A percentile compares a stretch with the other conserved stretches of the same genome.
Conservation (phyloP, 78 protist species). For the slime mould (Dictyostelium discoideum) region DNA sequence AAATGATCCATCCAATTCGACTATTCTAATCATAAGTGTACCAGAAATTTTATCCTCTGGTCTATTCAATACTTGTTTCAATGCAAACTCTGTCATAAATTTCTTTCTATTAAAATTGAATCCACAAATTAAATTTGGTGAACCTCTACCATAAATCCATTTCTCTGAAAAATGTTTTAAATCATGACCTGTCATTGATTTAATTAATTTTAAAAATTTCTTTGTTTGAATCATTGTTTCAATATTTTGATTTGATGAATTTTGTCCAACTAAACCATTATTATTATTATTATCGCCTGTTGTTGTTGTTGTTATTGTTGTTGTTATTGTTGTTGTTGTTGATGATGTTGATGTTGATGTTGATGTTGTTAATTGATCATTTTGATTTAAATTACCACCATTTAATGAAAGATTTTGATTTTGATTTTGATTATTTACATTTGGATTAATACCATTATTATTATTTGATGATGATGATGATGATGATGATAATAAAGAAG, state of each 20-base stretch:
- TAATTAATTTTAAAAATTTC: slow-evolving; percentile 71
- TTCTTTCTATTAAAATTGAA: slow-evolving; percentile 77
- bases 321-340: not conserved
- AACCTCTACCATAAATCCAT: slow-evolving; percentile 80
- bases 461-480: no score
- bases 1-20: slow-evolving; percentile 75
- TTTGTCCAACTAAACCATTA: no score
- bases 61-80: slow-evolving; percentile 34
- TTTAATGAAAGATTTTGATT: not conserved
- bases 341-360: not conserved
- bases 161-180: slow-evolving; percentile 75
- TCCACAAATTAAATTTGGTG: slow-evolving; percentile 63
- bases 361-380: not conserved
- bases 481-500: not conserved
- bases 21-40: slow-evolving; percentile 32
- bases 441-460: not conserved
- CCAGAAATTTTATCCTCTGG: slow-evolving; percentile 69
- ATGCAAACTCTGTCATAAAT: slow-evolving; percentile 73
- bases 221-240: slow-evolving; percentile 70
- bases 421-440: not conserved
- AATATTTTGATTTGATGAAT: not conserved
- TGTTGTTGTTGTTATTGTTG: not conserved
- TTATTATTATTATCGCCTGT: no score
- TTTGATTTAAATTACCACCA: not conserved
- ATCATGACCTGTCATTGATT: slow-evolving; percentile 77